Evolutionary conservation across 306 rosid species (phyloP), one percentile per base, ranked within the genome.

Genomic region (Crotalaria pallida): DNA sequence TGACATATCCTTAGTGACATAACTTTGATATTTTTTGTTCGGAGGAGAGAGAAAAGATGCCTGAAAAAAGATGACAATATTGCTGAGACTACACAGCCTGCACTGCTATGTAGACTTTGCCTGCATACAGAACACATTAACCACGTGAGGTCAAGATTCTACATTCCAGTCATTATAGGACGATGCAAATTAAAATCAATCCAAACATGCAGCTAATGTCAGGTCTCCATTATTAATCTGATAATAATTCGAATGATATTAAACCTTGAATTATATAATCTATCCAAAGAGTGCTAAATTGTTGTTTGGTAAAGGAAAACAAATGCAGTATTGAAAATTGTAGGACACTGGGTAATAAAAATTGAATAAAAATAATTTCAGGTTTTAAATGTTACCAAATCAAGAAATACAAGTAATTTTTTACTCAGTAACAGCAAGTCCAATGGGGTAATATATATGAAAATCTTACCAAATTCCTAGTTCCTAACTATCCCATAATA

Each of bases 101-200:
- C 38, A 75, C n/a, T n/a, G n/a, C n/a, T 22, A 67, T 65, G 72
- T 27, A 85, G 84, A 76, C 83, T 88, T 81, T 67, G 82, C 85
- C 97, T 90, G 90, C 84, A 84, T 11, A 41, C 10, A 21, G 29
- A 45, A 3, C 72, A 65, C 29, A 66, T 18, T 72, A 50, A 73
- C 62, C 15, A 10, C 55, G 27, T 50, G 50, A 52, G 53, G 49
- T 48, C 19, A 67, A 48, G 52, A 81, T 47, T 78, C 26, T 55
- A 48, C 45, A 81, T 47, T 78, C 26, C 44, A 53, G 18, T 31
- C 77, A 49, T 40, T n/a, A 41, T 44, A 47, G 65, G 59, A 71
- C 56, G 50, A 47, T 66, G 24, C 45, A 67, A 69, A 66, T 16
- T 62, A 33, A 43, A 21, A 77, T 58, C 17, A 38, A 9, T 38